Percentiles rank a stretch among this genome's conserved stretches.
Conservation (phyloP, 495 filamentous ascomycete species). For the Penicillium antarcticum region DNA sequence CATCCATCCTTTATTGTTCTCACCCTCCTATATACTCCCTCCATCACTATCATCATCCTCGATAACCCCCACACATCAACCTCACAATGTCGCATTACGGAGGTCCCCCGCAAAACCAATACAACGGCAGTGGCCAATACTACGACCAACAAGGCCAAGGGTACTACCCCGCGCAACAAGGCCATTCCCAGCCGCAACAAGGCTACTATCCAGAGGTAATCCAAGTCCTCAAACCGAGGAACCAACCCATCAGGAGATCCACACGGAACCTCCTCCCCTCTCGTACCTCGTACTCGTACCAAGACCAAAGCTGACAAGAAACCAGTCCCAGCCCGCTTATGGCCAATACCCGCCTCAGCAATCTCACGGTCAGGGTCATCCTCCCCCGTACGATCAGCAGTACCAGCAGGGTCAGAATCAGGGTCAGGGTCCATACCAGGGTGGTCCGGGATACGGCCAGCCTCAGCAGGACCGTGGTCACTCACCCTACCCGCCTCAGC, state of each 20-base stretch:
- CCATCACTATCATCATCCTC: not conserved
- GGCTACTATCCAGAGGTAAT: slow-evolving; percentile 28
- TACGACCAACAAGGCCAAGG: slow-evolving; percentile 14
- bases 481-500: slow-evolving; percentile 31
- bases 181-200: slow-evolving; percentile 24
- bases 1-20: not conserved
- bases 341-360: slow-evolving; percentile 8
- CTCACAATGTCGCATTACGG: slow-evolving; percentile 21
- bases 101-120: slow-evolving; percentile 14
- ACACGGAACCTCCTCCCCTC: not conserved
- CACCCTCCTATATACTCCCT: not conserved
- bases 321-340: slow-evolving; percentile 19
- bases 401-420: slow-evolving; percentile 15
- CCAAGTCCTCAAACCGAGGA: no score
- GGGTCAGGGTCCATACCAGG: slow-evolving; percentile 19
- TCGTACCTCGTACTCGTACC: not conserved
- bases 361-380: slow-evolving; percentile 15
- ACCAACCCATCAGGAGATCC: not conserved
- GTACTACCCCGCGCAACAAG: slow-evolving; percentile 5
- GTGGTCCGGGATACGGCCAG: slow-evolving; percentile 12
- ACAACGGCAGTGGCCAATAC: slow-evolving; percentile 11
- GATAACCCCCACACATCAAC: not conserved
- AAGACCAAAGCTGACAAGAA: slow-evolving; percentile 2
- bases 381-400: slow-evolving; percentile 15
- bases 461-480: slow-evolving; percentile 26